Evolutionary conservation across 192 early-diverging fungal species (phyloP), one percentile per base, ranked within the genome.

Genomic region (Rhizophagus prolifer): DNA sequence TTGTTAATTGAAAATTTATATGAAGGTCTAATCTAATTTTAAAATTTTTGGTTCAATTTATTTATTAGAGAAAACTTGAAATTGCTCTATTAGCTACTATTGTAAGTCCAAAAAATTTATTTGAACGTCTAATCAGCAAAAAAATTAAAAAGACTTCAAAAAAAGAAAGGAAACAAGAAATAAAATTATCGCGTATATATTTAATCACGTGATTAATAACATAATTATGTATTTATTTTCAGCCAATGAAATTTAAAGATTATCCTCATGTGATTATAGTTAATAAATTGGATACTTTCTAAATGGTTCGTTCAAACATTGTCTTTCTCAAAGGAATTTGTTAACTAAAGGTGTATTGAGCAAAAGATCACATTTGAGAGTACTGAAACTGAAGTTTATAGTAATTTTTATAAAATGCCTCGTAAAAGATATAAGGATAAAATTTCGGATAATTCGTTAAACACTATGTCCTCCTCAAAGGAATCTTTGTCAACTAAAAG

Each of bases 401-500:
- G 2, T 34, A 34, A 14, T 19, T 14, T 23, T 16, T 23, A 41
- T 8, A n/a, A 73, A 47, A 92, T 92, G 90, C 83, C 81, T 25
- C 79, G 85, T 38, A 91, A 88, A 63, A 85, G 82, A 14, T 91
- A 91, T 76, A 77, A 75, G 46, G 78, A 83, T 58, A 86, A 82
- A 54, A 91, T 92, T 84, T 38, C n/a, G n/a, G n/a, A n/a, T n/a
- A n/a, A n/a, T n/a, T n/a, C 36, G 36, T 38, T 38, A 38, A 38
- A 38, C 7, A 5, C 36, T 38, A 38, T 7, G 36, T 38, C 36
- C 0, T 5, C 36, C 36, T 5, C 41, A 44, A 44, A 44, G 10
- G 59, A 60, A 60, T 59, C 31, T 31, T 65, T 25, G 10, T 65
- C 16, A 19, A 36, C 10, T 31, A 66, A 66, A 36, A 34, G 4